A percentile compares a stretch with the other conserved stretches of the same genome.
These are phyloP conservation scores for Magnusiomyces suaveolens DNA, from an alignment of 1,139 yeast genomes.

Conservation along the genomic window DNA sequence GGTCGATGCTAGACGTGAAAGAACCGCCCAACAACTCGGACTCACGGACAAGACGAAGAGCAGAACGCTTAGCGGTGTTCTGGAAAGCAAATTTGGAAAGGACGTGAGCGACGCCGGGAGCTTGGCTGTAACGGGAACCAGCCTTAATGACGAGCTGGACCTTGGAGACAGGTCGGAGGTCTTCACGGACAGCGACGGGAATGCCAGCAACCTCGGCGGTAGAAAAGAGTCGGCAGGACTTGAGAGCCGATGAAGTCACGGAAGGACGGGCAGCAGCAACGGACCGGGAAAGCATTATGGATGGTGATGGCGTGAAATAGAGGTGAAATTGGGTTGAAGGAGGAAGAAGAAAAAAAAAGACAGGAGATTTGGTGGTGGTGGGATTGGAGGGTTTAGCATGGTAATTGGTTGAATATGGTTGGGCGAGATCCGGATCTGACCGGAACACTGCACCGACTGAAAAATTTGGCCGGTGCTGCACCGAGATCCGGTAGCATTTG, in stretches of 20 bases:
- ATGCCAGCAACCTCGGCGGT: conserved; percentile 31
- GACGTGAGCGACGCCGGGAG: conserved; percentile 80
- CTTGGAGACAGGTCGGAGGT: conserved; percentile 50
- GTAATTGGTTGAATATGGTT: neutral
- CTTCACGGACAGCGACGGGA: conserved; percentile 40
- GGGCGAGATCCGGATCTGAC: too few species aligned
- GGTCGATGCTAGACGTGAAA: conserved; percentile 58
- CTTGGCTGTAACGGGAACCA: conserved; percentile 66
- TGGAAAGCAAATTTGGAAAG: conserved; percentile 75
- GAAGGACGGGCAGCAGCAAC: conserved; percentile 10
- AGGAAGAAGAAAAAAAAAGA: neutral
- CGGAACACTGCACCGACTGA: too few species aligned
- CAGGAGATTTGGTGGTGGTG: conserved; percentile 1
- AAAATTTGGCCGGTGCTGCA: too few species aligned
- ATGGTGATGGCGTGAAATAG: neutral
- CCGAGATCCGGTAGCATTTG: neutral
- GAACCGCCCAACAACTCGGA: conserved; percentile 87
- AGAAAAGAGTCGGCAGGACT: conserved; percentile 22
- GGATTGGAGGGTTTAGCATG: neutral
- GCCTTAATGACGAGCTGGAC: conserved; percentile 75
- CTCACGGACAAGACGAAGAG: conserved; percentile 89
- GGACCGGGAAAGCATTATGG: conserved; percentile 15
- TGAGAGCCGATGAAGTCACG: conserved; percentile 9
- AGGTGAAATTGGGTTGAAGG: neutral
- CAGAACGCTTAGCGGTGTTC: conserved; percentile 75